These are phyloP conservation scores for Yamadazyma epiphylla DNA, from an alignment of 1,139 yeast genomes.

Conservation along the genomic window DNA sequence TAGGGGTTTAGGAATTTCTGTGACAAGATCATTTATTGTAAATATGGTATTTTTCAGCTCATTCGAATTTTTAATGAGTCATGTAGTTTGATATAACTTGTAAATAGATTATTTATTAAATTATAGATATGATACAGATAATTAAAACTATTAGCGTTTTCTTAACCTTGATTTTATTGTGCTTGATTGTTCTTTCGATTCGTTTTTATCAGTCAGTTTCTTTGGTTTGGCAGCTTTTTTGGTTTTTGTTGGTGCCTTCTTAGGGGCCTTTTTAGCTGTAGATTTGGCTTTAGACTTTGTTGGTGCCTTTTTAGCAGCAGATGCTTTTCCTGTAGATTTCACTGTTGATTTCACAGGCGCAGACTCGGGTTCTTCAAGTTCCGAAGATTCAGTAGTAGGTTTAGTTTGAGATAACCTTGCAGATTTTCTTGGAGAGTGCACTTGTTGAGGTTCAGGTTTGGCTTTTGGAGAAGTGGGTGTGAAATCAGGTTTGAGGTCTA, in stretches of 20 bases:
- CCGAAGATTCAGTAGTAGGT: too few species aligned
- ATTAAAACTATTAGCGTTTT: background rate
- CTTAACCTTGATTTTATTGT: too few species aligned
- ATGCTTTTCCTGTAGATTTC: too few species aligned
- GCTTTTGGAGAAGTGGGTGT: too few species aligned
- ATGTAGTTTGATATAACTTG: slow-evolving; percentile 38
- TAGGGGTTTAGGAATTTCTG: slow-evolving; percentile 73
- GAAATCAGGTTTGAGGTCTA: too few species aligned
- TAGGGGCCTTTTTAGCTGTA: background rate
- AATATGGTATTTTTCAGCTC: slow-evolving; percentile 74
- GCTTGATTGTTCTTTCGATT: background rate
- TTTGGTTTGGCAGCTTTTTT: background rate
- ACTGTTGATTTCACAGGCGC: too few species aligned
- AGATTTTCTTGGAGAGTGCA: too few species aligned
- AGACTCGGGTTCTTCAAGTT: too few species aligned
- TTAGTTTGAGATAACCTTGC: too few species aligned
- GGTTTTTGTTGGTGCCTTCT: background rate
- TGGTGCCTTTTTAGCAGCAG: too few species aligned
- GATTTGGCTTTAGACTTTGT: background rate
- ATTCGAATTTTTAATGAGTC: slow-evolving; percentile 63
- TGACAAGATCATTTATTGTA: slow-evolving; percentile 64
- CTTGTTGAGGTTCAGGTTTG: too few species aligned
- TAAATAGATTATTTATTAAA: slow-evolving; percentile 2
- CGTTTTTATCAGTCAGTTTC: background rate
- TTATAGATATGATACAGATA: too few species aligned